These are phyloP conservation scores for Phlebiopsis flavidoalba DNA, from an alignment of 768 basidiomycete species.

Conservation along the genomic window DNA sequence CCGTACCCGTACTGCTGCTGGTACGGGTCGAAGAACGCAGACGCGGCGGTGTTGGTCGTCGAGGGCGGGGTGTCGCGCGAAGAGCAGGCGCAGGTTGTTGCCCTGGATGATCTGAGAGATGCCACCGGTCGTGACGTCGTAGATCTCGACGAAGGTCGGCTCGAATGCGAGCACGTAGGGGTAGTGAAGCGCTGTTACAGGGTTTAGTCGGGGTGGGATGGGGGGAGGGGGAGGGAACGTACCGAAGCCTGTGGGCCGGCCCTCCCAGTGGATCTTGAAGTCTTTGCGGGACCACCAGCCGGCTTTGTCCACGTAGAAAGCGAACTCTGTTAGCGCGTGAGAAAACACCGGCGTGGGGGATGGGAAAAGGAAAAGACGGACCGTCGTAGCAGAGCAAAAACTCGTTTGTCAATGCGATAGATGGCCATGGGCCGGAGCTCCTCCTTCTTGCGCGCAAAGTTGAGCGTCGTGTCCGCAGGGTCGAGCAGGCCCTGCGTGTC, in stretches of 20 bases:
- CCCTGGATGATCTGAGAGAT: conserved; percentile 95
- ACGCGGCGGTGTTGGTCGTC: conserved; percentile 53
- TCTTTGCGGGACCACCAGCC: conserved; percentile 86
- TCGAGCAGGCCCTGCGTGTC: conserved; percentile 96
- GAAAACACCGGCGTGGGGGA: neutral
- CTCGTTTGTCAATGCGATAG: conserved; percentile 93
- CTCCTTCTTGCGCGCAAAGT: conserved; percentile 89
- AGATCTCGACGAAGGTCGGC: conserved; percentile 92
- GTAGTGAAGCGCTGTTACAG: conserved; percentile 78
- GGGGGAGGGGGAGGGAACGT: conserved; percentile 26
- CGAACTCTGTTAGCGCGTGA: conserved; percentile 65
- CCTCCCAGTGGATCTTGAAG: conserved; percentile 98
- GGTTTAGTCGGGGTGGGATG: neutral
- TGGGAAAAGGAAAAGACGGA: conserved; percentile 24
- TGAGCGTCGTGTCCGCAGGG: conserved; percentile 84
- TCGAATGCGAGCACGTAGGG: conserved; percentile 97
- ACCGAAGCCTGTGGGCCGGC: conserved; percentile 92
- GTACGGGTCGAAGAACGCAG: conserved; percentile 31
- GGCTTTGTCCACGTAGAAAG: conserved; percentile 97
- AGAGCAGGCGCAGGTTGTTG: conserved; percentile 82
- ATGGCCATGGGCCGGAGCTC: conserved; percentile 87
- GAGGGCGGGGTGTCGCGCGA: conserved; percentile 93
- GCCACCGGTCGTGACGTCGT: conserved; percentile 88
- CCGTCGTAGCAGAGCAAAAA: conserved; percentile 98
- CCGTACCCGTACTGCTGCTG: conserved; percentile 16